Evolutionary conservation across 1,284 basidiomycete genomes (phyloP), one percentile per base, ranked within the genome.

Genomic region (Ganoderma sinense): DNA sequence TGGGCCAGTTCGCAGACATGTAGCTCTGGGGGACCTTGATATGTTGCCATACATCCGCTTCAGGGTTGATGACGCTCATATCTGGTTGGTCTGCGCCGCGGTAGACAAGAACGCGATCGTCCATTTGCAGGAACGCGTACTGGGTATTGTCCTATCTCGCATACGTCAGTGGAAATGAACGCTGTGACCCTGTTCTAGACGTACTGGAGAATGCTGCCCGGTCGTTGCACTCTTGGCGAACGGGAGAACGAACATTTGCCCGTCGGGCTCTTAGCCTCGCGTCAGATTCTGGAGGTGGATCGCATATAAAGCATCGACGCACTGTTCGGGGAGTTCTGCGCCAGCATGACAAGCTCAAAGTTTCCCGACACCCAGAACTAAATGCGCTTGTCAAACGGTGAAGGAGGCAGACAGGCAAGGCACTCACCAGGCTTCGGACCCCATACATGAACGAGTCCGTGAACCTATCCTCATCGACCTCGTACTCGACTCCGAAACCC

Each of bases 21-120:
- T 99, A 99, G 26, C 85, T 84, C 75, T 94, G 90, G 0, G 98
- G 98, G n/a, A 99, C 76, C 87, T 96, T 97, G 80, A 98, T 94
- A 82, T 96, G 93, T 75, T 98, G 96, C 96, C 97, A 98, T 10
- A 98, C 96, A 76, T 99, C 97, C 3, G 95, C 96, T 78, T 98
- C 97, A n/a, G 97, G 97, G 78, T 98, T 98, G 79, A 99, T 98
- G 62, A 99, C 92, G 77, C 96, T 97, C 91, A 98, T 94, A 78
- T 99, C 97, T 10, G 96, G 97, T 81, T 98, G 97, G 80, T 99
- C 97, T 26, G 96, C 94, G 2, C 98, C 97, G 69, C 98, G 90
- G 79, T 99, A 99, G n/a, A 99, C 91, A 4, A 98, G 87, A 1
- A 96, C 93, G 51, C 95, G 89, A 78, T 99, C 97, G 77, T 99